phyloP scores from a whole-genome alignment of 805 yeast species.

The Starmerella powellii region DNA sequence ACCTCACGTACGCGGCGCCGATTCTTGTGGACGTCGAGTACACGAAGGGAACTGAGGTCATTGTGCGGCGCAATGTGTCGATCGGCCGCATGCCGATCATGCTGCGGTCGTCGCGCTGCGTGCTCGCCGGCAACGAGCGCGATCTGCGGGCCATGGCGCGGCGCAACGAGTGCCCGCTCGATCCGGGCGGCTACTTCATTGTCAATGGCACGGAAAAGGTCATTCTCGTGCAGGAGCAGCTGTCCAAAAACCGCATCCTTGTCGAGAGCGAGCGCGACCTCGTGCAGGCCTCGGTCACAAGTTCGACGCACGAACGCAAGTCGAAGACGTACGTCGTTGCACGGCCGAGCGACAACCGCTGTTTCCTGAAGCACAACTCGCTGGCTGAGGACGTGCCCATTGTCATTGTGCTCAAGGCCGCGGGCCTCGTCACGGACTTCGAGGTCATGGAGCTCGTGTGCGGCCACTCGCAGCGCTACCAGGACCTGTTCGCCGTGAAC shows the following conservation, averaged over 20 bases:
- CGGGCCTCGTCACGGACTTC: conserved; percentile 82
- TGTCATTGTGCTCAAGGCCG: conserved; percentile 84
- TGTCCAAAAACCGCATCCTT: conserved; percentile 91
- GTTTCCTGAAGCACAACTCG: conserved; percentile 89
- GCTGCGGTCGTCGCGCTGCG: conserved; percentile 88
- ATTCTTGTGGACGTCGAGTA: conserved; percentile 94
- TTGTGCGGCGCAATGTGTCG: conserved; percentile 78
- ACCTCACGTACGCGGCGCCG: conserved; percentile 88
- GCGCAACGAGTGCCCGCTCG: conserved; percentile 87
- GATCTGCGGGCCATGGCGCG: conserved; percentile 50
- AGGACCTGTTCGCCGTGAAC: conserved; percentile 83
- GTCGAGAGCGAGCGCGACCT: conserved; percentile 94
- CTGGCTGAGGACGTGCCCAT: conserved; percentile 92
- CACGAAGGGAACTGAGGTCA: conserved; percentile 86
- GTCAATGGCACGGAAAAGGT: conserved; percentile 93
- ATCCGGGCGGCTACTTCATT: conserved; percentile 97
- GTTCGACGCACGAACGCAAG: conserved; percentile 95
- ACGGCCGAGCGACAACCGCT: conserved; percentile 56
- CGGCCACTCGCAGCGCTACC: conserved; percentile 78
- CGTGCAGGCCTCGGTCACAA: conserved; percentile 95
- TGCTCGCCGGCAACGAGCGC: conserved; percentile 63
- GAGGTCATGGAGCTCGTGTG: conserved; percentile 91
- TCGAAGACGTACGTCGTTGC: conserved; percentile 94
- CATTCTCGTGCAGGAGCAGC: conserved; percentile 89
- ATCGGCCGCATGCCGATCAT: conserved; percentile 99